Base-by-base conservation (phyloP, 2,329 filamentous ascomycete species). In the Lizonia empirigonia region DNA sequence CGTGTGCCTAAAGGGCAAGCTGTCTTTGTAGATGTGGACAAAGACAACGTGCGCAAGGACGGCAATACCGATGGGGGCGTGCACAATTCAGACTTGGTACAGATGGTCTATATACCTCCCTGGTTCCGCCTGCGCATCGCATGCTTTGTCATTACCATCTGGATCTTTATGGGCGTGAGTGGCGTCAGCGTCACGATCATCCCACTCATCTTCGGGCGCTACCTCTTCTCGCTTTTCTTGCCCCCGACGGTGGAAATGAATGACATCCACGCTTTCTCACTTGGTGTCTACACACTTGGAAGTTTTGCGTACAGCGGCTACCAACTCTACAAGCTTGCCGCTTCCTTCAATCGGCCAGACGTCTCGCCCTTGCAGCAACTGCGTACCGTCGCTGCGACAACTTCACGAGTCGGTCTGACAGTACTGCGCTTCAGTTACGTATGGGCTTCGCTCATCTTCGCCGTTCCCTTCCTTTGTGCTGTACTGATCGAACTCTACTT, bases 241-340 rank as follows among this genome's bases (percentile, higher is more conserved):
- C 90, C 91, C 4, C 75, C 80, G 0, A 82, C 63, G 1, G 63
- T 72, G 7, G 65, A 89, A 55, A 88, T 93, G 68, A 99, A 97
- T 73, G 94, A 99, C 71, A 89, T 99, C 20, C 97, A 99, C 65
- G 93, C 94, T 10, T 96, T 97, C 71, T 96, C 91, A 44, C 85
- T 94, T 23, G 94, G 94, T 12, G 82, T 96, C 32, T 96, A 95
- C 69, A 78, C 91, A 20, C 79, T 96, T 4, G 90, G 89, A 9
- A 85, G 83, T 4, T 66, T 84, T 1, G 76, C 83, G 2, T 96
- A 92, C 69, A 74, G 61, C 7, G 38, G 49, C 37, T 71, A 64
- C 44, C 82, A 33, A 60, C 81, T 22, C 76, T 85, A 58, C 83
- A 86, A 67, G 60, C 79, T 71, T 41, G 30, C 66, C 42, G 45